Evolutionary conservation across 352 stramenopile genomes (phyloP).

Genomic region (Phytophthora pinifolia): DNA sequence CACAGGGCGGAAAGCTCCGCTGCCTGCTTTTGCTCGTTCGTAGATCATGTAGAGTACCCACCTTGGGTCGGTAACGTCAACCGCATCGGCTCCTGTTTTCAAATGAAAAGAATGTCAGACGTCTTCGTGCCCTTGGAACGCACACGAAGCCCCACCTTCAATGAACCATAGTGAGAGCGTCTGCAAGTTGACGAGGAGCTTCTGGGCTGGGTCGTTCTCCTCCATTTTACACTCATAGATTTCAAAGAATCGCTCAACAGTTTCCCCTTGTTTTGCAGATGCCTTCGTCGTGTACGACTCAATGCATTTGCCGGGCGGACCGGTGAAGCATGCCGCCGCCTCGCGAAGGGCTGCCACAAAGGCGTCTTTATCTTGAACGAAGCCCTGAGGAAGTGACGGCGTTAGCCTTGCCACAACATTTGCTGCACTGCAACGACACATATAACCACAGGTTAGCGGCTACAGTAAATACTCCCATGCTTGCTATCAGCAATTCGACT

Average conservation of each 20-base stretch:
- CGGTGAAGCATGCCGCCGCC: conserved; percentile 27
- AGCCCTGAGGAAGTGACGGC: conserved; percentile 42
- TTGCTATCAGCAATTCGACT: neutral
- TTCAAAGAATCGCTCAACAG: conserved; percentile 44
- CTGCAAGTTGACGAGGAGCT: conserved; percentile 66
- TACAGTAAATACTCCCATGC: neutral
- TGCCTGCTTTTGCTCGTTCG: conserved; percentile 31
- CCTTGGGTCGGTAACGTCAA: conserved; percentile 72
- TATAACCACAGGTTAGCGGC: conserved; percentile 1
- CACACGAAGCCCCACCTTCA: conserved; percentile 51
- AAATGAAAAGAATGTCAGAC: neutral
- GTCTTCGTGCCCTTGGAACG: neutral
- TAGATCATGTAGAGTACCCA: conserved; percentile 85
- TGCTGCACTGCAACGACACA: conserved; percentile 35
- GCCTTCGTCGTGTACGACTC: conserved; percentile 37
- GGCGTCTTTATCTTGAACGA: conserved; percentile 42
- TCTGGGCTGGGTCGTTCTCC: conserved; percentile 53
- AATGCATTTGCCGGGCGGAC: conserved; percentile 44
- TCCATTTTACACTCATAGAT: conserved; percentile 68
- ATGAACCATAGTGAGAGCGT: conserved; percentile 84
- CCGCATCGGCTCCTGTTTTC: conserved; percentile 52
- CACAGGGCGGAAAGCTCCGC: conserved; percentile 38
- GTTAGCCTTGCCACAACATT: conserved; percentile 54
- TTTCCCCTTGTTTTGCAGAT: conserved; percentile 1
- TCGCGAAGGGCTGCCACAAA: conserved; percentile 35